Evolutionary conservation across 202 grass and related monocot genomes (phyloP), one percentile per base, ranked within the genome.

Genomic region (Alloteropsis angusta): DNA sequence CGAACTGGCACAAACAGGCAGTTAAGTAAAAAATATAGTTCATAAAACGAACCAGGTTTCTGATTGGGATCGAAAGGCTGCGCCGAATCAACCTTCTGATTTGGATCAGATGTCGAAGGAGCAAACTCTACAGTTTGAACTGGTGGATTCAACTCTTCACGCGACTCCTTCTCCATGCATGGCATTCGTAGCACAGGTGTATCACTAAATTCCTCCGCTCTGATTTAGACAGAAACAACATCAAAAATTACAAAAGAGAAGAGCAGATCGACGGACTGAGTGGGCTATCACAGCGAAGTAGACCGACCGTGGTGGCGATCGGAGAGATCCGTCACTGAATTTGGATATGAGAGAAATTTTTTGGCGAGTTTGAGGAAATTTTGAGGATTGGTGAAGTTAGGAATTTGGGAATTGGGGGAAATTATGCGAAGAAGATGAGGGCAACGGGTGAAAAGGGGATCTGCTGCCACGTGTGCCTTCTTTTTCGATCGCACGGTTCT

Each of bases 131-230:
- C 34, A 69, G 53, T 45, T 32, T 84, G 82, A 70, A 55, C 21
- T 36, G 28, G 63, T 16, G 72, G 63, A 32, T 5, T 84, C 53
- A 68, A 68, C 53, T 84, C 82, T 50, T 77, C 82, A 15, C 21
- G 32, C 34, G 25, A 63, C 72, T 84, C 82, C 42, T 68, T 25
- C 80, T 83, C 72, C 72, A 83, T 30, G 28, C 28, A 30, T 83
- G 62, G 21, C 81, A 76, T 76, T 83, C 81, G 81, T 63, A 54
- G 81, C 71, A 71, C 48, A 74, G 54, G 62, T 55, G 74, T n/a
- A n/a, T 74, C 59, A 11, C 69, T 69, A 43, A 34, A 52, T 74
- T 81, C 34, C 17, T 65, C 80, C 74, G 69, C 46, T 83, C 53
- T 14, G 80, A 75, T 82, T 82, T 74, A 18, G 37, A 21, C 21